A percentile compares a stretch with the other conserved stretches of the same genome.
These are phyloP conservation scores for Penicillium italicum DNA, from an alignment of 2,329 filamentous ascomycete genomes.

Conservation along the genomic window DNA sequence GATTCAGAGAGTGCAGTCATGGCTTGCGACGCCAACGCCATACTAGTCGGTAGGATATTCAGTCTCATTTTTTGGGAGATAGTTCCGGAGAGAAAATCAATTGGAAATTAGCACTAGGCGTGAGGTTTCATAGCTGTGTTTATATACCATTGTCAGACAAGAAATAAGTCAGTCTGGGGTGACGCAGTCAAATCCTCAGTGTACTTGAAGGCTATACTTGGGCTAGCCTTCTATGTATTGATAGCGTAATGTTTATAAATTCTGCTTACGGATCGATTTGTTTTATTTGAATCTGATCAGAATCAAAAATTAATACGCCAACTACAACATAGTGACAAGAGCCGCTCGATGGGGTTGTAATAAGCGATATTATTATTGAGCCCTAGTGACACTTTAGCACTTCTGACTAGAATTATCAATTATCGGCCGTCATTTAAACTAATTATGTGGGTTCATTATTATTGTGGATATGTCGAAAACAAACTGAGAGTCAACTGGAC, in stretches of 20 bases:
- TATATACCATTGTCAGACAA: conserved; percentile 2
- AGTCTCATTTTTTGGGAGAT: conserved; percentile 9
- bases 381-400: not conserved
- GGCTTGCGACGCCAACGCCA: conserved; percentile 9
- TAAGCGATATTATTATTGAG: not conserved
- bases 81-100: not conserved
- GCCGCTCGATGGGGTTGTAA: not conserved
- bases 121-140: not conserved
- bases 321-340: not conserved
- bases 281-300: not conserved
- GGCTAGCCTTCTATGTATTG: not conserved
- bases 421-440: not conserved
- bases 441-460: not conserved
- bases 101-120: not conserved
- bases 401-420: not conserved
- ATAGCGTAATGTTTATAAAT: not conserved
- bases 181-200: not conserved
- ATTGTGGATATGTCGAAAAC: not conserved
- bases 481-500: not conserved
- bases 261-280: not conserved
- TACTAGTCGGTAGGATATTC: not conserved
- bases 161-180: not conserved
- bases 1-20: conserved; percentile 1
- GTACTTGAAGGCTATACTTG: not conserved
- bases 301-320: not conserved